phyloP scores from a whole-genome alignment of 495 filamentous ascomycete genomes.

The Cladorrhinum samala region DNA sequence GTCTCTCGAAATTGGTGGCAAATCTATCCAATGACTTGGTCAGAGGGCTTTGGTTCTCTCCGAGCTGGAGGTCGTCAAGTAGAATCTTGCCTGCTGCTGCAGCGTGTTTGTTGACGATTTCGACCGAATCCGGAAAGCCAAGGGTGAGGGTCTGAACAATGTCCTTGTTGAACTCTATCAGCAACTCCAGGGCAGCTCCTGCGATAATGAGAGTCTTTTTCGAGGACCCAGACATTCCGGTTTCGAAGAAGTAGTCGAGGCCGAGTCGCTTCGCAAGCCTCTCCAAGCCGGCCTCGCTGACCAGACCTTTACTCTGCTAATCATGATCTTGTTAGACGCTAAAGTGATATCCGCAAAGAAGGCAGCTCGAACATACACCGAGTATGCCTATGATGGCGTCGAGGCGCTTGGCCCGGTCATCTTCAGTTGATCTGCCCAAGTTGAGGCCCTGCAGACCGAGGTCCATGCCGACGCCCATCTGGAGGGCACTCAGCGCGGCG shows the following conservation, averaged over 20 bases:
- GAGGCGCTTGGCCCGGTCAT: slow-evolving; percentile 51
- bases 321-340: slow-evolving; percentile 1
- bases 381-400: slow-evolving; percentile 44
- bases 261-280: slow-evolving; percentile 63
- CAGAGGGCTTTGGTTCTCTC: slow-evolving; percentile 40
- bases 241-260: slow-evolving; percentile 68
- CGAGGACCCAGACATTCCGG: slow-evolving; percentile 37
- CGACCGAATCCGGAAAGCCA: slow-evolving; percentile 40
- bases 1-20: slow-evolving; percentile 69
- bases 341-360: too few species aligned
- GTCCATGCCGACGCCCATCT: slow-evolving; percentile 33
- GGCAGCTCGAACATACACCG: slow-evolving; percentile 21
- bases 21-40: slow-evolving; percentile 64
- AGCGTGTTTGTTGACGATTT: slow-evolving; percentile 44
- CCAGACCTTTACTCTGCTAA: slow-evolving; percentile 44
- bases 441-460: slow-evolving; percentile 36
- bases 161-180: slow-evolving; percentile 47
- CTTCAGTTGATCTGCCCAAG: slow-evolving; percentile 45
- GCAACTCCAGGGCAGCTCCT: slow-evolving; percentile 54
- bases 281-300: slow-evolving; percentile 79
- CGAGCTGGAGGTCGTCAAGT: slow-evolving; percentile 45
- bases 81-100: slow-evolving; percentile 48
- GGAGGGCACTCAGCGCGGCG: slow-evolving; percentile 42
- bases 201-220: slow-evolving; percentile 62
- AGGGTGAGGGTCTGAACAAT: slow-evolving; percentile 44